A percentile compares a stretch with the other conserved stretches of the same genome.
Evolutionary conservation across 1,284 basidiomycete genomes (phyloP).

Genomic region (Apiotrichum brassicae): DNA sequence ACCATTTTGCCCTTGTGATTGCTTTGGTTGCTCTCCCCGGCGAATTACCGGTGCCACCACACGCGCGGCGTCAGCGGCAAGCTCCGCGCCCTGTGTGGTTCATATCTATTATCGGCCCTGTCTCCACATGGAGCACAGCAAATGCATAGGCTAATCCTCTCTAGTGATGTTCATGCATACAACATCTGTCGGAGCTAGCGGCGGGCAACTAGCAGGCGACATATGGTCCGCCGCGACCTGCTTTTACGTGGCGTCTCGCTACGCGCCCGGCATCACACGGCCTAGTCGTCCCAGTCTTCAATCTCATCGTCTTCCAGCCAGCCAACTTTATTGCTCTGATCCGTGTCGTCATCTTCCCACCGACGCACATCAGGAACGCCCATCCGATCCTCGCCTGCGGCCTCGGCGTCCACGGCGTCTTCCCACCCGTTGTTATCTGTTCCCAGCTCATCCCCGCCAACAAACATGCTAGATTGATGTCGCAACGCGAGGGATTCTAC

Average conservation of each 20-base stretch:
- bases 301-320: constrained; percentile 19
- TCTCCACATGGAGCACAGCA: no score
- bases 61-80: not conserved
- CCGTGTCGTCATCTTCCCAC: constrained; percentile 8
- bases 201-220: no score
- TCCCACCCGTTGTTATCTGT: not conserved
- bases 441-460: not conserved
- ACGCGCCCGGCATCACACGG: not conserved
- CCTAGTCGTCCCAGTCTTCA: constrained; percentile 8
- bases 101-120: no score
- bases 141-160: no score
- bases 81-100: not conserved
- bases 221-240: no score
- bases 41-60: no score
- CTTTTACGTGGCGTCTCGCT: not conserved
- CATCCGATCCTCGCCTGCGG: constrained; percentile 14
- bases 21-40: no score
- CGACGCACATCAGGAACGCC: constrained; percentile 11
- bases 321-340: not conserved
- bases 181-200: no score
- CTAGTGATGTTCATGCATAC: no score
- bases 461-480: constrained; percentile 9
- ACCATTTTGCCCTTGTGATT: no score
- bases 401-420: constrained; percentile 2
- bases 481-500: constrained; percentile 28